phyloP scores from a whole-genome alignment of 306 rosid genomes.

The Begonia fuchsioides region DNA sequence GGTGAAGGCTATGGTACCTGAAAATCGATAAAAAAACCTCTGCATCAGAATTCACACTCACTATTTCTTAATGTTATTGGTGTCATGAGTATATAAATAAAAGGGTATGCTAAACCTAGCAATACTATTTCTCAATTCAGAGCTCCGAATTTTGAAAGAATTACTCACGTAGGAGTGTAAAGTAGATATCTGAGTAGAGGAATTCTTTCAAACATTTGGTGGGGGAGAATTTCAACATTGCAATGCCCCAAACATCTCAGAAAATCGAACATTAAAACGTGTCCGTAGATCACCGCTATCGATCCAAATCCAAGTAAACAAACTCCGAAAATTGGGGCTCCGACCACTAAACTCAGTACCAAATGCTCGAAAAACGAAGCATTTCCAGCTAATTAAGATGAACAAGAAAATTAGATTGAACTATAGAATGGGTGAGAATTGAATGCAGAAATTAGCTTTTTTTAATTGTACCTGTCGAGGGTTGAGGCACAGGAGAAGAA shows the following conservation, averaged over 20 bases:
- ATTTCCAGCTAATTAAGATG: constrained; percentile 11
- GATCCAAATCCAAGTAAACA: too few relatives aligned
- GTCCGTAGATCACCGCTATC: too few relatives aligned
- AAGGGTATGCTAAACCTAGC: too few relatives aligned
- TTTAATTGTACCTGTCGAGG: constrained; percentile 38
- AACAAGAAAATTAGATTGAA: background rate
- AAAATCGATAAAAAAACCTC: background rate
- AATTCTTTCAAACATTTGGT: constrained; percentile 31
- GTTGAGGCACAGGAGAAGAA: constrained; percentile 52
- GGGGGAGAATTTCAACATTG: constrained; percentile 63
- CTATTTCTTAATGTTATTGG: too few relatives aligned
- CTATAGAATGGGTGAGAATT: background rate
- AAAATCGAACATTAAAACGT: constrained; percentile 53
- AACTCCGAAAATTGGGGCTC: constrained; percentile 54
- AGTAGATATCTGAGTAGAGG: constrained; percentile 55
- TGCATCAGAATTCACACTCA: background rate
- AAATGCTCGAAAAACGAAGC: constrained; percentile 7
- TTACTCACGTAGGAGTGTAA: constrained; percentile 81
- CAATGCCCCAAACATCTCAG: constrained; percentile 68
- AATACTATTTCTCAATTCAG: too few relatives aligned
- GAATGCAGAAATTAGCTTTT: constrained; percentile 6
- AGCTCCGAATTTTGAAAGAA: background rate
- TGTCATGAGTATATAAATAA: too few relatives aligned
- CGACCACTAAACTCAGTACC: constrained; percentile 42
- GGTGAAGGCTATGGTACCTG: constrained; percentile 82